Base-by-base conservation (phyloP, 2,329 filamentous ascomycete species). In the Penicillium aurantiogriseum region DNA sequence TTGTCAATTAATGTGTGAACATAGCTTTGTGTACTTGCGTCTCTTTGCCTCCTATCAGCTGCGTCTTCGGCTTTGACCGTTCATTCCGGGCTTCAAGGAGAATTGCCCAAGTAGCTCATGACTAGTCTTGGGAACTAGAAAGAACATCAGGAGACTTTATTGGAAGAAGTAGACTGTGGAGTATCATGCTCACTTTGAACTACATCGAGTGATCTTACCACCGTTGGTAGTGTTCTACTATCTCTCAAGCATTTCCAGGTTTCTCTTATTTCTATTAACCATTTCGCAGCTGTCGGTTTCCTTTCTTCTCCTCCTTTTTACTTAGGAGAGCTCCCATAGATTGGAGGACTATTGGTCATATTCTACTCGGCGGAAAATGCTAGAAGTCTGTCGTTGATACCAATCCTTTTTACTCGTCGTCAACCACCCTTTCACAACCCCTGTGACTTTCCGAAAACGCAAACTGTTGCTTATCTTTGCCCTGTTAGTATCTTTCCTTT, bases 31-130 rank as follows among this genome's bases (percentile, higher is more conserved):
- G 43, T 61, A 51, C 51, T 51, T 51, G 43, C 23, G 51, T 21
- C 10, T 52, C 13, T 36, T 29, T 53, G 43, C 36, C 58, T 60
- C 55, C 55, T 63, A 63, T 62, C 59, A 66, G 53, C 50, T 48
- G 48, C 52, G 29, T 25, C 42, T 51, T 56, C 31, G 40, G 44
- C 23, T 29, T 11, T 45, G 21, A 62, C 56, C 57, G 56, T 61
- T 58, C 42, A 51, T 65, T 67, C 57, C 62, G 60, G 57, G 29
- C 33, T 38, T 15, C 27, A 56, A 15, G 31, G 21, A 38, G 21
- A 48, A 47, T 25, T 47, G 23, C 45, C 50, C 19, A 54, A 38
- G 33, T 49, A 23, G 33, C 49, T 46, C 23, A 48, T 38, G 15
- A 43, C 15, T 51, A 35, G 21, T 31, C 29, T 40, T 19, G 49